Percentiles rank a stretch among this genome's conserved stretches.
Conservation (phyloP, 768 basidiomycete species). For the Collybiopsis confluens region DNA sequence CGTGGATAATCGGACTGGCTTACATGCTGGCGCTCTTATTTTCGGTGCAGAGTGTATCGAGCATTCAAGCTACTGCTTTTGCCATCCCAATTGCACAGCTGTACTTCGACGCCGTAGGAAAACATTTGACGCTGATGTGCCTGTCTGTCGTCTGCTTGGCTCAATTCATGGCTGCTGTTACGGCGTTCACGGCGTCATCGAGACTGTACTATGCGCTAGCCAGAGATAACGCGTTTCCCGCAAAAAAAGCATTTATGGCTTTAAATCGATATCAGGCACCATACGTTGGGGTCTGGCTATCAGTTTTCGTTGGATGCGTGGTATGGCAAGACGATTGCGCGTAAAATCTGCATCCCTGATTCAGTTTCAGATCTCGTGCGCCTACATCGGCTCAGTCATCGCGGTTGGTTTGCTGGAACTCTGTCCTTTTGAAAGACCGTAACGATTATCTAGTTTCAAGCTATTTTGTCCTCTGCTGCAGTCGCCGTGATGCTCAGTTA, state of each 20-base stretch:
- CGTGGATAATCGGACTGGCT: slow-evolving; percentile 51
- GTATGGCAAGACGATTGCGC: slow-evolving; percentile 8
- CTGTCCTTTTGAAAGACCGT: background rate
- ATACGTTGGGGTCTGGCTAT: slow-evolving; percentile 51
- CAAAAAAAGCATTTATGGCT: slow-evolving; percentile 41
- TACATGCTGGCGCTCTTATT: slow-evolving; percentile 60
- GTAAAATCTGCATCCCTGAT: no score
- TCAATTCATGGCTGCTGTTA: slow-evolving; percentile 52
- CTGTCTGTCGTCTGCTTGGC: slow-evolving; percentile 44
- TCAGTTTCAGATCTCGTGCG: slow-evolving; percentile 34
- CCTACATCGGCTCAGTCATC: slow-evolving; percentile 53
- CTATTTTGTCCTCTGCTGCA: slow-evolving; percentile 51
- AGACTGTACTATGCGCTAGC: slow-evolving; percentile 54
- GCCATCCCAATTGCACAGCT: slow-evolving; percentile 61
- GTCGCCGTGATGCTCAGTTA: slow-evolving; percentile 59
- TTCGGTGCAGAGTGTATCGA: slow-evolving; percentile 48
- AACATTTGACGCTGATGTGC: slow-evolving; percentile 43
- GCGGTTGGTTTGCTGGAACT: slow-evolving; percentile 39
- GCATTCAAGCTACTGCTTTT: slow-evolving; percentile 43
- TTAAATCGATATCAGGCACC: slow-evolving; percentile 52
- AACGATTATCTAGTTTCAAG: slow-evolving; percentile 37
- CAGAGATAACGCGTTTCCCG: slow-evolving; percentile 48
- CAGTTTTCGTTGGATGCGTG: slow-evolving; percentile 47
- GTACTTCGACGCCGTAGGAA: slow-evolving; percentile 50
- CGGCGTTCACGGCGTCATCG: slow-evolving; percentile 56